Base-by-base conservation (phyloP, 495 filamentous ascomycete species). In the Hypomontagnella submonticulosa region DNA sequence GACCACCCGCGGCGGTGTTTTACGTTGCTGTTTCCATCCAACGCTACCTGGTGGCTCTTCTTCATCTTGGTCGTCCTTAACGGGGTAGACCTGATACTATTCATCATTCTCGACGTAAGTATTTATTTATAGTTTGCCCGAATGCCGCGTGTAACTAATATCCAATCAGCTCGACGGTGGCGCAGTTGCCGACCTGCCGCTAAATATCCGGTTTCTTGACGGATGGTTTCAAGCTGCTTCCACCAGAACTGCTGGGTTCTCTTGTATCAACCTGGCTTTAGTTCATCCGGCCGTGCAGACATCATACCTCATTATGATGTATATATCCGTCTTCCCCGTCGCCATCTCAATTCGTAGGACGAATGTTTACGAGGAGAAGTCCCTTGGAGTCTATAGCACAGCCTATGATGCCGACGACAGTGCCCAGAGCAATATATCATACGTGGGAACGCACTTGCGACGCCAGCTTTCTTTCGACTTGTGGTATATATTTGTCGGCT, bases 231-330 rank as follows among this genome's bases (percentile, higher is more conserved):
- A 97, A 76, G 93, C 94, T 1, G 84, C 88, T 0, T 88, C 89
- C 10, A 97, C 94, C 0, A 81, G 94, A 63, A 97, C 93, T 1
- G 92, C 94, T 1, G 94, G 94, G 1, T 96, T 96, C 69, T 80
- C 89, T 5, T 89, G 90, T 44, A 84, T 97, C 67, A 90, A 89
- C 61, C 77, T 98, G 19, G 79, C 90, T 4, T 75, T 80, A 0
- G 81, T 98, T 11, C 94, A 97, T 69, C 94, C 94, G 0, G 94
- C 89, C 1, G 92, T 97, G 10, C 94, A 98, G 71, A 90, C 95
- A 3, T 97, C 92, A 13, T 97, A 97, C 79, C 76, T 97, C 76
- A 88, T 98, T 76, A 98, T 98, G 94, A 98, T 98, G 94, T 98
- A 98, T 75, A 98, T 98, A 63, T 97, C 94, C 44, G 91, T 97